Evolutionary conservation across 2,329 filamentous ascomycete species (phyloP), one percentile per base, ranked within the genome.

Genomic region (Beauveria pseudobassiana): DNA sequence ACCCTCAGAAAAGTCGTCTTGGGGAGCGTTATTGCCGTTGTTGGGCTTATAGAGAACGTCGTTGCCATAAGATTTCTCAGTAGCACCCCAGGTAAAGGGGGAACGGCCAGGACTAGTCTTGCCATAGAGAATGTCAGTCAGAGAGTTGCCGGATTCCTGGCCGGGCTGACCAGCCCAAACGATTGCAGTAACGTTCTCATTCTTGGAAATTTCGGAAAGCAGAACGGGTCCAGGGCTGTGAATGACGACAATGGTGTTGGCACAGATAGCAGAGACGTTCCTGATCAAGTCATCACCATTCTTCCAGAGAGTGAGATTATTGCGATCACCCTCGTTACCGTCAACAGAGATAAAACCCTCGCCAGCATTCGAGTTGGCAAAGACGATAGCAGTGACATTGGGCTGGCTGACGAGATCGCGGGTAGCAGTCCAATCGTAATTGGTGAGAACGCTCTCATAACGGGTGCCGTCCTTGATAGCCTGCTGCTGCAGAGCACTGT

Each of bases 171-270:
- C 89, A 40, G 90, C 90, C 83, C 88, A 95, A 1, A 96, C 72
- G 59, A 96, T 91, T 45, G 90, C 91, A 1, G 90, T 92, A 54
- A 96, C 81, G 73, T 96, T 96, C 42, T 85, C 83, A 73, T 86
- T 87, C 58, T 89, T 76, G 68, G 89, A 87, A 81, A 87, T 93
- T 10, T 90, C 84, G 14, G 86, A 84, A 26, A 97, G 75, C 1
- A 96, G 77, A 5, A 96, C 89, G 1, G 93, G 86, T 0, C 92
- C 92, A 3, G 87, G 84, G 1, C 89, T 91, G 78, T 98, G 93
- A 63, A 98, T 88, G 62, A 97, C 85, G 18, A 98, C 90, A 63
- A 98, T 88, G 14, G 92, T 96, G 81, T 97, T 96, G 77, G 88
- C 86, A 80, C 88, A 93, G 64, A 86, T 72, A 8, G 86, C 80